These are phyloP conservation scores for Metschnikowia corniflorae DNA, from an alignment of 805 yeast species.

Conservation along the genomic window DNA sequence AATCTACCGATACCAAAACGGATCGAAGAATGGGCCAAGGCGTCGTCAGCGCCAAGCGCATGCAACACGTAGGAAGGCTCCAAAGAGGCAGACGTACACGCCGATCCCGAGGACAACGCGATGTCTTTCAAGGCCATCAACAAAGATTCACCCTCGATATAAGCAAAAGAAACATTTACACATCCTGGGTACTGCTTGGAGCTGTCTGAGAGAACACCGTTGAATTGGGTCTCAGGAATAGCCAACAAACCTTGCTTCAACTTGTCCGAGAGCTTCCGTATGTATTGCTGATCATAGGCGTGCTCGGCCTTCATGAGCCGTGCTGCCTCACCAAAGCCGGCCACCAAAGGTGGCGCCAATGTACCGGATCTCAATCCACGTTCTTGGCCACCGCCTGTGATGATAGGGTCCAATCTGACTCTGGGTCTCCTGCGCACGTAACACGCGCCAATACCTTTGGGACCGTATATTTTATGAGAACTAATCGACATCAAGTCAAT, in stretches of 20 bases:
- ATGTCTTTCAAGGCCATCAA: constrained; percentile 97
- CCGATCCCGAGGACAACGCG: constrained; percentile 94
- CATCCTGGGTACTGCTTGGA: constrained; percentile 74
- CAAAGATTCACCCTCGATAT: constrained; percentile 95
- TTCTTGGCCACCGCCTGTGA: constrained; percentile 98
- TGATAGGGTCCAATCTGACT: constrained; percentile 91
- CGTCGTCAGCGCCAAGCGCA: constrained; percentile 97
- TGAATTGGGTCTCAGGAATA: constrained; percentile 84
- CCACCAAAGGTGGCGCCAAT: constrained; percentile 90
- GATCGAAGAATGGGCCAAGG: constrained; percentile 96
- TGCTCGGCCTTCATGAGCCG: constrained; percentile 72
- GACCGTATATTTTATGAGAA: constrained; percentile 96
- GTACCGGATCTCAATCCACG: constrained; percentile 97
- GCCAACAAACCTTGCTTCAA: constrained; percentile 68
- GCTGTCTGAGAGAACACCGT: constrained; percentile 67
- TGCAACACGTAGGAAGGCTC: constrained; percentile 97
- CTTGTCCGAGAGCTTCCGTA: constrained; percentile 66
- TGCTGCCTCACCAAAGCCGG: constrained; percentile 98
- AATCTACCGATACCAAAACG: constrained; percentile 96
- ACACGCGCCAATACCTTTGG: constrained; percentile 95
- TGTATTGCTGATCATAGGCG: constrained; percentile 69
- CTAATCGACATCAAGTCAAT: constrained; percentile 92
- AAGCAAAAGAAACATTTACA: constrained; percentile 94
- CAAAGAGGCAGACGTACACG: constrained; percentile 96
- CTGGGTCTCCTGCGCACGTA: constrained; percentile 97